Evolutionary conservation across 441 rosid species (phyloP).

Genomic region (Lepidium campestre): DNA sequence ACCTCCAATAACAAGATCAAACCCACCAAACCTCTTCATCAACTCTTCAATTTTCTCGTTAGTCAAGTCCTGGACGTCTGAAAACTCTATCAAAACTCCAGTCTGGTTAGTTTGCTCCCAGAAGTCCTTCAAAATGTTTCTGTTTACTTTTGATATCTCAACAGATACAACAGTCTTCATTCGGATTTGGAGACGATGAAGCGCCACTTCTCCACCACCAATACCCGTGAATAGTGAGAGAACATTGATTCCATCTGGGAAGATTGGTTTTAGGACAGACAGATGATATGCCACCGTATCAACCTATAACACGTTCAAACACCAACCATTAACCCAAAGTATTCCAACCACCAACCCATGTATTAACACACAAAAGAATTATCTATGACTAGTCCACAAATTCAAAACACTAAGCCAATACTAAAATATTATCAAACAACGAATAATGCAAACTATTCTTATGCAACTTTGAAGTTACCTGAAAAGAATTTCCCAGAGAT

Average conservation of each 20-base stretch:
- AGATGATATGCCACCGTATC: slow-evolving; percentile 93
- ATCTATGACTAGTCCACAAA: background rate
- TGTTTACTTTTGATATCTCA: slow-evolving; percentile 62
- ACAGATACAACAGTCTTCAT: slow-evolving; percentile 71
- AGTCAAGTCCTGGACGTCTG: slow-evolving; percentile 45
- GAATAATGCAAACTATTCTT: background rate
- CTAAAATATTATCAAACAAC: background rate
- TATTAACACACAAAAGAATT: background rate
- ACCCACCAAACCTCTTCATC: slow-evolving; percentile 58
- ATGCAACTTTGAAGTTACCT: slow-evolving; percentile 34
- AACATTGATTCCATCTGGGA: slow-evolving; percentile 63
- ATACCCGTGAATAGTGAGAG: slow-evolving; percentile 91
- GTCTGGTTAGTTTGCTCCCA: slow-evolving; percentile 89
- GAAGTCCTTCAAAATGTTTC: slow-evolving; percentile 53
- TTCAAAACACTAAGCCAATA: background rate
- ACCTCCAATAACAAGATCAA: slow-evolving; percentile 82
- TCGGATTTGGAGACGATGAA: slow-evolving; percentile 65
- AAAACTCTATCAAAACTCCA: slow-evolving; percentile 47
- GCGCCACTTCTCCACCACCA: slow-evolving; percentile 92
- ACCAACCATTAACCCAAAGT: background rate
- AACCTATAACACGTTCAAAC: slow-evolving; percentile 40
- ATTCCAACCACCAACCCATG: background rate
- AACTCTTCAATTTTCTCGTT: slow-evolving; percentile 40
- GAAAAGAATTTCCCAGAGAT: slow-evolving; percentile 90
- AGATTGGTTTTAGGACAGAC: slow-evolving; percentile 58